Conservation (phyloP, 805 yeast species). For the Ogataea pini region DNA sequence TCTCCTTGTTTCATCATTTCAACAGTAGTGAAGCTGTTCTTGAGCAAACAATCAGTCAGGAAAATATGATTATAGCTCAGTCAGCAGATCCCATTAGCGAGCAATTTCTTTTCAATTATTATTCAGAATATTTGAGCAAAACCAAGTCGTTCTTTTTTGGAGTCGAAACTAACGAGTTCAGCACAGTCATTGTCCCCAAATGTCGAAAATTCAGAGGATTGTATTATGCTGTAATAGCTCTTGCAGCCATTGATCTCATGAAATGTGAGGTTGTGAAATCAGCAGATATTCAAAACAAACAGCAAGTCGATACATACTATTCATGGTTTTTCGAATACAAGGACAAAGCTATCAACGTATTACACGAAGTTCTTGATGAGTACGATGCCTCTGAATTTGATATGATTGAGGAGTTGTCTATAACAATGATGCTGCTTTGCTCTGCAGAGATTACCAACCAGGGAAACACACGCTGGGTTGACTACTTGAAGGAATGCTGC, state of each 20-base stretch:
- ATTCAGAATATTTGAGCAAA: slow-evolving; percentile 24
- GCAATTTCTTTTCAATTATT: slow-evolving; percentile 26
- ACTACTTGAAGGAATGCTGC: slow-evolving; percentile 33
- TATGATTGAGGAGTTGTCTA: slow-evolving; percentile 30
- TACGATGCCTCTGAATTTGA: slow-evolving; percentile 23
- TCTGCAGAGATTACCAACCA: slow-evolving; percentile 35
- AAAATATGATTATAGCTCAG: slow-evolving; percentile 1
- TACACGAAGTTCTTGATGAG: slow-evolving; percentile 32
- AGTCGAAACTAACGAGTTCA: slow-evolving; percentile 29
- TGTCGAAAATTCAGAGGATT: slow-evolving; percentile 29
- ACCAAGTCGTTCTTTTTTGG: slow-evolving; percentile 28
- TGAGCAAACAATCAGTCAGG: background rate
- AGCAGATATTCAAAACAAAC: background rate
- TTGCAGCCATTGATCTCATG: slow-evolving; percentile 29
- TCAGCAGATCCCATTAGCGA: background rate
- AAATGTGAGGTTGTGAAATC: slow-evolving; percentile 17
- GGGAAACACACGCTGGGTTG: slow-evolving; percentile 33
- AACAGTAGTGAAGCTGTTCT: too few species aligned
- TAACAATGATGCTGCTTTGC: slow-evolving; percentile 33
- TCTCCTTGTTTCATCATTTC: background rate
- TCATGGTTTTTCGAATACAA: slow-evolving; percentile 26
- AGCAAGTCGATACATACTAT: slow-evolving; percentile 9
- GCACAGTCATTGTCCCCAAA: slow-evolving; percentile 29
- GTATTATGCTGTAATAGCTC: slow-evolving; percentile 29
- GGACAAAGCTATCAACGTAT: slow-evolving; percentile 32